These are phyloP conservation scores for Colletotrichum horii DNA, from an alignment of 2,329 filamentous ascomycete species.

Conservation along the genomic window DNA sequence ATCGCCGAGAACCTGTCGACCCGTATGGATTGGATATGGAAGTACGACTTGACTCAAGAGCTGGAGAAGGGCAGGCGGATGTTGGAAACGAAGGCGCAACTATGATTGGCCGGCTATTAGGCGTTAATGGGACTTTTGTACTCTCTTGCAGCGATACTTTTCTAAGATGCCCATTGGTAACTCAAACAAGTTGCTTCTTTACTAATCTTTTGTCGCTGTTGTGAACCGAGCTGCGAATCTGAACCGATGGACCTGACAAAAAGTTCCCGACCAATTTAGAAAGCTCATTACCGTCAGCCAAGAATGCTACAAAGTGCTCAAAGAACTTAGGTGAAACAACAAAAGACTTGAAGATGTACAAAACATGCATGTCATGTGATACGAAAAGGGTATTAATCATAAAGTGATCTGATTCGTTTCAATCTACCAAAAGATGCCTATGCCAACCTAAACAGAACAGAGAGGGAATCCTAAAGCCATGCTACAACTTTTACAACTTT, in stretches of 20 bases:
- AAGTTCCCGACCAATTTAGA: too few relatives aligned
- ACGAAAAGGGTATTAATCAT: not conserved
- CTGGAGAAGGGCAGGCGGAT: not conserved
- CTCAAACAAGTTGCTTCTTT: too few relatives aligned
- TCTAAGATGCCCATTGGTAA: too few relatives aligned
- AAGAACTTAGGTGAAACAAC: too few relatives aligned
- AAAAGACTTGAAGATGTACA: too few relatives aligned
- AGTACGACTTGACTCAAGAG: constrained; percentile 8
- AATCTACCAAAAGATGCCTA: not conserved
- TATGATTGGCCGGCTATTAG: not conserved
- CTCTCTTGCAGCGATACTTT: too few relatives aligned
- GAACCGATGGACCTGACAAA: too few relatives aligned
- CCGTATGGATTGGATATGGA: constrained; percentile 16
- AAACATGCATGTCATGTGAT: not conserved
- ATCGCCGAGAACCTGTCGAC: not conserved
- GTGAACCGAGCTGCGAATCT: too few relatives aligned
- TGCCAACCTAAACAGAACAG: not conserved
- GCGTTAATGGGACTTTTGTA: not conserved
- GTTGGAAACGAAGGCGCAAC: not conserved
- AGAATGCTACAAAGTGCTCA: too few relatives aligned
- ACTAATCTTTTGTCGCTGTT: too few relatives aligned
- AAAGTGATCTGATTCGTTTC: not conserved
- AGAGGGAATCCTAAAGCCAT: constrained; percentile 8
- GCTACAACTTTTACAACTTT: not conserved
- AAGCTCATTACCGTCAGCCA: too few relatives aligned